Evolutionary conservation across 1,284 basidiomycete genomes (phyloP).

Genomic region (Coniophora puteana): DNA sequence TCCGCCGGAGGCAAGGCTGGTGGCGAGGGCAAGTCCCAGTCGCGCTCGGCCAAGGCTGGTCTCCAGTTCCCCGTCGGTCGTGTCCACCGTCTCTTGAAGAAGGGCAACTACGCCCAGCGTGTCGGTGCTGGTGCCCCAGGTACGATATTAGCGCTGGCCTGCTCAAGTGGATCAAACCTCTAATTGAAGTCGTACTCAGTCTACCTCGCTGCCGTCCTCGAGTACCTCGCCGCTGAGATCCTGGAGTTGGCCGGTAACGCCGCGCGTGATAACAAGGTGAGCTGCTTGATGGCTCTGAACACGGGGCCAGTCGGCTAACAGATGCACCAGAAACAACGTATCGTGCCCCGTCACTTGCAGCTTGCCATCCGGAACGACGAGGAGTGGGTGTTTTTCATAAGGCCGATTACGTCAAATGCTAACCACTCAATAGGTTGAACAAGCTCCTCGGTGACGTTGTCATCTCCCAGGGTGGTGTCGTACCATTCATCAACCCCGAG

Average conservation of each 20-base stretch:
- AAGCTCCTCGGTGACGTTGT: slow-evolving; percentile 81
- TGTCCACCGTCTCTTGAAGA: slow-evolving; percentile 87
- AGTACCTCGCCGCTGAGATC: slow-evolving; percentile 87
- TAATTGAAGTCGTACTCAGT: slow-evolving; percentile 37
- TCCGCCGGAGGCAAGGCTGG: slow-evolving; percentile 56
- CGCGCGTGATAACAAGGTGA: slow-evolving; percentile 73
- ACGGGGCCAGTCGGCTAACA: background rate
- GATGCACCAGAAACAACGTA: slow-evolving; percentile 71
- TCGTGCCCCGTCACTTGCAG: slow-evolving; percentile 87
- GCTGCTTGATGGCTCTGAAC: background rate
- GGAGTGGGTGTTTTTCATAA: slow-evolving; percentile 46
- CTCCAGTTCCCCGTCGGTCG: slow-evolving; percentile 87
- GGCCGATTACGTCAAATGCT: background rate
- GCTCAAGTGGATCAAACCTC: slow-evolving; percentile 2
- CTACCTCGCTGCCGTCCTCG: slow-evolving; percentile 75
- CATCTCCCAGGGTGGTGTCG: slow-evolving; percentile 90
- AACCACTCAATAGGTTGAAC: slow-evolving; percentile 45
- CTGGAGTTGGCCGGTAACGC: slow-evolving; percentile 89
- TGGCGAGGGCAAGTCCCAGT: slow-evolving; percentile 56
- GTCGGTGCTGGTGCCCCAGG: slow-evolving; percentile 80
- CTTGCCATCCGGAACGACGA: slow-evolving; percentile 89
- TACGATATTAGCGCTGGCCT: slow-evolving; percentile 22
- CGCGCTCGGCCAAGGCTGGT: slow-evolving; percentile 75
- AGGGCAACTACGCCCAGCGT: slow-evolving; percentile 81
- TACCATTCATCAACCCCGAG: slow-evolving; percentile 62